A percentile compares a stretch with the other conserved stretches of the same genome.
phyloP scores from a whole-genome alignment of 2,329 filamentous ascomycete genomes.

The Daldinia sp. region DNA sequence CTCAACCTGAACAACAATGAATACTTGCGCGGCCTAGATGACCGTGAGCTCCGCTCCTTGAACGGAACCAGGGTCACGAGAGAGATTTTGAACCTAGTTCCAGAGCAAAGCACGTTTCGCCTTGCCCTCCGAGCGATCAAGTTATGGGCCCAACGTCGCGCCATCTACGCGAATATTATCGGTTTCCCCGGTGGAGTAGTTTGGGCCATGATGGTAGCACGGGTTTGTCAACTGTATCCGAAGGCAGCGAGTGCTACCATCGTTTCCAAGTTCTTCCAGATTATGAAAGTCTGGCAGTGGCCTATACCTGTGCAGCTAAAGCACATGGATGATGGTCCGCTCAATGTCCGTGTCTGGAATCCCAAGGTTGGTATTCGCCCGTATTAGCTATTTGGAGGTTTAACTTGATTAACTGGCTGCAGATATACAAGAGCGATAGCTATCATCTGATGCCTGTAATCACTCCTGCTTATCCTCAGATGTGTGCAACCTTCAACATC shows the following conservation, averaged over 20 bases:
- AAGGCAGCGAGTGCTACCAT: slow-evolving; percentile 90
- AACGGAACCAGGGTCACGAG: slow-evolving; percentile 96
- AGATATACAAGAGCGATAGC: slow-evolving; percentile 83
- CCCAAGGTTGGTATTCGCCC: slow-evolving; percentile 72
- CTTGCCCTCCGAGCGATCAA: slow-evolving; percentile 93
- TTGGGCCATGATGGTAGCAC: slow-evolving; percentile 97
- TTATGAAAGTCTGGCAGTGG: slow-evolving; percentile 94
- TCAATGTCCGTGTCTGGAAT: slow-evolving; percentile 93
- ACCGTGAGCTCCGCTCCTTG: slow-evolving; percentile 86
- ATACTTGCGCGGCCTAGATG: slow-evolving; percentile 86
- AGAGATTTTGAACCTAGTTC: slow-evolving; percentile 89
- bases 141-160: slow-evolving; percentile 92
- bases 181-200: slow-evolving; percentile 97
- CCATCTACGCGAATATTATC: slow-evolving; percentile 95
- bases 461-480: slow-evolving; percentile 95
- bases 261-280: slow-evolving; percentile 92
- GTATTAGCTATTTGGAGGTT: neutral
- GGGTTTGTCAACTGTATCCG: slow-evolving; percentile 95
- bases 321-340: slow-evolving; percentile 81
- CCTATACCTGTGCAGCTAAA: slow-evolving; percentile 93
- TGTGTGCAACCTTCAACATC: slow-evolving; percentile 97
- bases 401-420: slow-evolving; percentile 44
- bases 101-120: slow-evolving; percentile 89
- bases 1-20: slow-evolving; percentile 85
- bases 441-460: slow-evolving; percentile 98